These are phyloP conservation scores for Pezizomycotina sp. DNA, from an alignment of 2,329 filamentous ascomycete genomes.

Conservation along the genomic window DNA sequence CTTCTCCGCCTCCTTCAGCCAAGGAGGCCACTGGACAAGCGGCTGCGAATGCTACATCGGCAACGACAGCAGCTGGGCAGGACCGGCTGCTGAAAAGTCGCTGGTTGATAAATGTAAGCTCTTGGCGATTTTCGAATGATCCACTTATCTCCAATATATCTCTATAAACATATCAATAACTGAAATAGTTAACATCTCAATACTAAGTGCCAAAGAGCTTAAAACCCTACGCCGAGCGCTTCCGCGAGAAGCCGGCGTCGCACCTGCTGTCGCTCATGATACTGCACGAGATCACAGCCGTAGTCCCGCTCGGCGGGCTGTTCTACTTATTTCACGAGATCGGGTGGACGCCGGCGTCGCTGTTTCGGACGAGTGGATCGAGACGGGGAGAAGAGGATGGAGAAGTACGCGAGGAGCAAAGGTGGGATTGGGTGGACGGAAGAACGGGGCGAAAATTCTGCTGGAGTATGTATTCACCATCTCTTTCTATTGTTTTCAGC, in stretches of 20 bases:
- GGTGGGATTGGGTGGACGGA: slow-evolving; percentile 22
- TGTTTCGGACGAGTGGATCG: slow-evolving; percentile 32
- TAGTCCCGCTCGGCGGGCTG: slow-evolving; percentile 61
- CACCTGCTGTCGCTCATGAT: slow-evolving; percentile 76
- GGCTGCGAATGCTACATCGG: no score
- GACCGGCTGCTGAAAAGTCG: no score
- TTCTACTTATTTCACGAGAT: slow-evolving; percentile 66
- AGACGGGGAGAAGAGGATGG: slow-evolving; percentile 57
- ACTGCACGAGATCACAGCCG: slow-evolving; percentile 79
- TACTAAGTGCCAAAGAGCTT: slow-evolving; percentile 19
- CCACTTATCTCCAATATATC: no score
- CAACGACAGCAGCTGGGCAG: no score
- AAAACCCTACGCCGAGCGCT: slow-evolving; percentile 43
- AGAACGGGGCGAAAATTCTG: slow-evolving; percentile 37
- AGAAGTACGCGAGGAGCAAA: slow-evolving; percentile 43
- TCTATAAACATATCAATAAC: no score
- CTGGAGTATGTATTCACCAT: slow-evolving; percentile 32
- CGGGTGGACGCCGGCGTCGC: slow-evolving; percentile 45
- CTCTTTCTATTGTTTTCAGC: not conserved
- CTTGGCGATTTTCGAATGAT: no score
- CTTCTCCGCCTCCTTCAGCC: no score
- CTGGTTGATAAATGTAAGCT: no score
- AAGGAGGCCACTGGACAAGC: no score
- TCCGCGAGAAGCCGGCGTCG: slow-evolving; percentile 61
- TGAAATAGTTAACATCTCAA: not conserved